Evolutionary conservation across 202 grass and related monocot species (phyloP), one percentile per base, ranked within the genome.

Genomic region (Sporobolus alterniflorus): DNA sequence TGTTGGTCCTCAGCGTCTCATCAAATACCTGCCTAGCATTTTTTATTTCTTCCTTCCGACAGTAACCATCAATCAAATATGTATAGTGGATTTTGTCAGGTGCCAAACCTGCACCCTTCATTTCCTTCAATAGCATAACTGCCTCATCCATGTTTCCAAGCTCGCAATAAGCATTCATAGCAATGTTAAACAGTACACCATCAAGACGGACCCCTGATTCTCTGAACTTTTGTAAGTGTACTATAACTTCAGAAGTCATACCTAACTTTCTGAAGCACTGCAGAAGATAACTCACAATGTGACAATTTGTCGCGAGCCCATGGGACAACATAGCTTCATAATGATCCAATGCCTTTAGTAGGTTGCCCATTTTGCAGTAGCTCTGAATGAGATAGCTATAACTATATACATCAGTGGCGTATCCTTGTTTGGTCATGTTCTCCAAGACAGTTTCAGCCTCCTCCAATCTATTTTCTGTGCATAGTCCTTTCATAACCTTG

Each of bases 11-110:
- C 40, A 90, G 39, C 94, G 94, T 97, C 56, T 85, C 85, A 71
- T 75, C 84, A 63, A 97, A 92, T 61, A 82, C 79, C 55, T 90
- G 89, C 20, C 61, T 83, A 3, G 94, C 91, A 86, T 92, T 94
- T 81, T 77, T 33, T 57, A 90, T 88, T 61, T 97, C 89, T 88
- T 89, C 82, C 72, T 90, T 97, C 75, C 46, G 54, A 39, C 89
- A 94, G 49, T 91, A 97, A 78, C 94, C 94, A 31, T 76, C 82
- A 32, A 97, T 92, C 80, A 97, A 80, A 31, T 77, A 92, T 69
- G 94, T 94, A 73, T 92, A 97, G 83, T 94, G 91, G 28, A 90
- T 80, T 74, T 82, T 89, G 75, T 97, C 94, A 13, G 89, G 94
- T 36, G 28, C 60, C 82, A 92, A 73, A 46, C 91, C 85, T 16